A percentile compares a stretch with the other conserved stretches of the same genome.
Conservation (phyloP, 106 monocot genomes). For the Chionographis japonica region DNA sequence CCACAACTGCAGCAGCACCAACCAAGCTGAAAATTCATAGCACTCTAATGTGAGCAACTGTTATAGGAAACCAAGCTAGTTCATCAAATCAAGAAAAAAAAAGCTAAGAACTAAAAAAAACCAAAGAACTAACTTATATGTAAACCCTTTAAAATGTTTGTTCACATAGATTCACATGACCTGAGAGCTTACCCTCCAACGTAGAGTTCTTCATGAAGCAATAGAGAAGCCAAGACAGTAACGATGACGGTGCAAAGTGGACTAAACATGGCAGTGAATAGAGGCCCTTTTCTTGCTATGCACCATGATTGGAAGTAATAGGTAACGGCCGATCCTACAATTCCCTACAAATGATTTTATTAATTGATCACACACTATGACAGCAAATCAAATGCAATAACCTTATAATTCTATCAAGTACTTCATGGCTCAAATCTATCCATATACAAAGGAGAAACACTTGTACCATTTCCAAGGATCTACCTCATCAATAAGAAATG, state of each 20-base stretch:
- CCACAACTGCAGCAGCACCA: conserved; percentile 14
- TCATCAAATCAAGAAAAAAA: too few species aligned
- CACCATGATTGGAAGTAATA: conserved; percentile 22
- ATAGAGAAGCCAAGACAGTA: conserved; percentile 5
- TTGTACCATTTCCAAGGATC: too few species aligned
- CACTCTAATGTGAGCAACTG: too few species aligned
- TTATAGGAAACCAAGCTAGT: too few species aligned
- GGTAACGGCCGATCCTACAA: conserved; percentile 13
- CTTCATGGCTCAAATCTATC: neutral
- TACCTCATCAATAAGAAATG: too few species aligned
- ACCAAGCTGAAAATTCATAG: conserved; percentile 12
- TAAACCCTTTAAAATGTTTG: too few species aligned
- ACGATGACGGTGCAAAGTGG: conserved; percentile 23
- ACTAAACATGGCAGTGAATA: conserved; percentile 25
- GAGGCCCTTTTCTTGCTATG: conserved; percentile 23
- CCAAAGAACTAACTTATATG: too few species aligned
- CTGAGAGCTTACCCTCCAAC: conserved; percentile 9
- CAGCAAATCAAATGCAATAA: neutral
- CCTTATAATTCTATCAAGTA: neutral
- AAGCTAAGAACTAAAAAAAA: too few species aligned
- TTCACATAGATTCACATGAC: neutral
- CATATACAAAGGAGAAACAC: neutral
- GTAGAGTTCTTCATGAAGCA: conserved; percentile 19
- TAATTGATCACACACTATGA: neutral
- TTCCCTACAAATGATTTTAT: conserved; percentile 12